Conservation (phyloP, 2,329 filamentous ascomycete species). For the Cyanodermella asteris region DNA sequence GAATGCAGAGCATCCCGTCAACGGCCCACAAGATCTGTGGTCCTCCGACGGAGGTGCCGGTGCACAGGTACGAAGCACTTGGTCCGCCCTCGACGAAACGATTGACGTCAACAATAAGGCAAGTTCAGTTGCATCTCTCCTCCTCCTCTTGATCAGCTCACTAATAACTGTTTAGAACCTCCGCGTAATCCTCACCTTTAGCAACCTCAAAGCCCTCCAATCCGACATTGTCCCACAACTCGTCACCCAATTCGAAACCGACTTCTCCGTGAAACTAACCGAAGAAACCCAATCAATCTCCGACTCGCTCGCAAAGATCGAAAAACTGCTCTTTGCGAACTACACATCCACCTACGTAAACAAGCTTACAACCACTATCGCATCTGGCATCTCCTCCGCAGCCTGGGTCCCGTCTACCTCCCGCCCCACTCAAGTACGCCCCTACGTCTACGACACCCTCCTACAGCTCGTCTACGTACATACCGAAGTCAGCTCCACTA, state of each 20-base stretch:
- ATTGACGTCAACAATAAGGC: too few species aligned
- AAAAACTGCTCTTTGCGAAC: conserved; percentile 72
- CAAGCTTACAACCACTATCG: conserved; percentile 46
- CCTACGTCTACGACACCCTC: conserved; percentile 77
- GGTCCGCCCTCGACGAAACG: too few species aligned
- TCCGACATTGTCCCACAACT: conserved; percentile 65
- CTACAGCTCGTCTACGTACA: conserved; percentile 77
- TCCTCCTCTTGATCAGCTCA: not conserved
- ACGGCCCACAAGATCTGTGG: too few species aligned
- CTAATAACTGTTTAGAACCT: conserved; percentile 42
- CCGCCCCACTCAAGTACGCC: conserved; percentile 50
- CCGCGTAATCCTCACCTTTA: conserved; percentile 80
- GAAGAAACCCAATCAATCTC: conserved; percentile 84
- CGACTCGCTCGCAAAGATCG: conserved; percentile 77
- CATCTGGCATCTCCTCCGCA: conserved; percentile 45
- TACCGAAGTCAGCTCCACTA: conserved; percentile 66
- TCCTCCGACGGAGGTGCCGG: too few species aligned
- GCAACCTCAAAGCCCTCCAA: conserved; percentile 70
- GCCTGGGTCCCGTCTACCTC: conserved; percentile 44
- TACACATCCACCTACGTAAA: conserved; percentile 65
- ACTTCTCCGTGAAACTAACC: conserved; percentile 82
- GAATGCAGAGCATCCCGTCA: conserved; percentile 87
- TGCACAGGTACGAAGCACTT: too few species aligned
- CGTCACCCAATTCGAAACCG: conserved; percentile 80
- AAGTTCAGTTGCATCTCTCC: not conserved